Base-by-base conservation (phyloP, 306 rosid species). In the Medicago lupulina region DNA sequence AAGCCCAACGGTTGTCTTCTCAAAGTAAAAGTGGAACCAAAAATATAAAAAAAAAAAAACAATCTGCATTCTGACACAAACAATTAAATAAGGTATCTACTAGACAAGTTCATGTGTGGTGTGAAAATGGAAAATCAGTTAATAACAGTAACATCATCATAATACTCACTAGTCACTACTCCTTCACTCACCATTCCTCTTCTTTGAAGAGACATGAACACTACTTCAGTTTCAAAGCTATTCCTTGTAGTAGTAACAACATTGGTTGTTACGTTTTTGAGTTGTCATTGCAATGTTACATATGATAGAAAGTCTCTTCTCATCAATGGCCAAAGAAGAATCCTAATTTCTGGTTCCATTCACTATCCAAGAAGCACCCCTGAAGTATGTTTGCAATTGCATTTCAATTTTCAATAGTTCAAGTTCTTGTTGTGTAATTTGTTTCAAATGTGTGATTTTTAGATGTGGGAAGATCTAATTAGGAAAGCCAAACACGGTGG, bases 391-490 rank as follows among this genome's bases (percentile, higher is more conserved):
- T 3, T 0, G 10, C 39, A 36, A 21, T 76, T 58, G 39, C 41
- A 44, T 34, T 34, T 4, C 38, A 34, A 34, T 34, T 34, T 34
- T 34, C 7, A 34, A 21, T 5, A 34, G n/a, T 50, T 79, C 16
- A 21, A 9, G 31, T 38, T 70, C 1, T 39, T 66, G 57, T 9
- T 43, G 25, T 54, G 9, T 43, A 18, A 53, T 79, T 82, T 78
- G 47, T 71, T 78, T 76, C 76, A 79, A 81, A 74, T 83, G 80
- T 77, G 82, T 38, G 82, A 25, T 78, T 63, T 67, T 41, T 76
- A 95, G 99, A 92, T 92, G 99, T 95, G 99, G 99, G 99, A 89
- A 79, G 96, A 88, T 86, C 97, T 95, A 63, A 82, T 95, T 76
- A 79, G 41, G 87, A 94, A 92, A 75, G 98, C 93, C 19, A 92